phyloP scores from a whole-genome alignment of 2,329 filamentous ascomycete genomes.

The Cytospora paraplurivora region DNA sequence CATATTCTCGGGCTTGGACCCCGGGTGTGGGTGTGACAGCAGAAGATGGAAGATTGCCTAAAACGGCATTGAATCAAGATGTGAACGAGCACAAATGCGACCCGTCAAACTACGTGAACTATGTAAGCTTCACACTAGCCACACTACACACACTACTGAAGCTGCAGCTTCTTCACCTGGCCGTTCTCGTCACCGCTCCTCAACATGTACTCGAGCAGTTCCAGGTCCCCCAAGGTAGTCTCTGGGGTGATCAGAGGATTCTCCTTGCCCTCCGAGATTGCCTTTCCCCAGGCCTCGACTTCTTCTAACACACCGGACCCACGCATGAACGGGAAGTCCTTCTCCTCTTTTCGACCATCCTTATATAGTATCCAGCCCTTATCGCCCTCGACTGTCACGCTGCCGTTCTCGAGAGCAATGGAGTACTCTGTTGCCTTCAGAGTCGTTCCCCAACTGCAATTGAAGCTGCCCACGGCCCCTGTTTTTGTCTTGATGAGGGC shows the following conservation, averaged over 20 bases:
- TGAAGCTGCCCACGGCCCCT: slow-evolving; percentile 59
- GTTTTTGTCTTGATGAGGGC: slow-evolving; percentile 56
- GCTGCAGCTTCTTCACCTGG: slow-evolving; percentile 42
- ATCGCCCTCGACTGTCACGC: slow-evolving; percentile 51
- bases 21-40: background rate
- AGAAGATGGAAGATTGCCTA: background rate
- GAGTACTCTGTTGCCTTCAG: slow-evolving; percentile 56
- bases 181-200: slow-evolving; percentile 49
- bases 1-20: background rate
- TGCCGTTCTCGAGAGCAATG: slow-evolving; percentile 60
- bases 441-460: slow-evolving; percentile 59
- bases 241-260: slow-evolving; percentile 57
- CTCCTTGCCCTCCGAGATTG: slow-evolving; percentile 48
- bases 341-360: slow-evolving; percentile 34
- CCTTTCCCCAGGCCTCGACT: slow-evolving; percentile 62
- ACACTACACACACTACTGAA: slow-evolving; percentile 35
- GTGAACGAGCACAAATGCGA: background rate
- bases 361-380: slow-evolving; percentile 34
- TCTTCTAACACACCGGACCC: slow-evolving; percentile 58
- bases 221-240: slow-evolving; percentile 62
- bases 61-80: background rate
- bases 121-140: background rate
- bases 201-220: slow-evolving; percentile 57
- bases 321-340: slow-evolving; percentile 24
- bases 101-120: background rate